Evolutionary conservation across 2,329 filamentous ascomycete species (phyloP).

Genomic region (Fusarium sp.): DNA sequence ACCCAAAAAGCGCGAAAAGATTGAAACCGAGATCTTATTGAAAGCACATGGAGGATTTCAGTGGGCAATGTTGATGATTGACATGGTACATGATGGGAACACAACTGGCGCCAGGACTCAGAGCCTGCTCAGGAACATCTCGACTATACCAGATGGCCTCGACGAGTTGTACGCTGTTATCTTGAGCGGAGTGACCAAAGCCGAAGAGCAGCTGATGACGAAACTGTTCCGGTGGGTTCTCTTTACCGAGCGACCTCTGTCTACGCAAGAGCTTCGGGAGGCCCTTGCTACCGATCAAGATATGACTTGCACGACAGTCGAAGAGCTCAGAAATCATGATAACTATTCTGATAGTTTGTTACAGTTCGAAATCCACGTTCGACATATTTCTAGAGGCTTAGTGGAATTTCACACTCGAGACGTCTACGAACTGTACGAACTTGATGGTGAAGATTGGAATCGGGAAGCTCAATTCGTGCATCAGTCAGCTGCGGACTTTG

Average conservation of each 20-base stretch:
- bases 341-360: neutral
- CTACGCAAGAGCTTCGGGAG: conserved; percentile 1
- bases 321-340: fast-evolving
- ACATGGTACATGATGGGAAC: neutral
- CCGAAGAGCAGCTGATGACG: neutral
- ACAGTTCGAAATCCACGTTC: neutral
- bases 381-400: neutral
- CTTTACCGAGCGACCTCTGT: neutral
- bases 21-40: neutral
- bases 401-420: neutral
- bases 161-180: fast-evolving
- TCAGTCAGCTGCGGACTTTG: neutral
- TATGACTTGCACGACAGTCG: fast-evolving
- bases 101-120: neutral
- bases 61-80: neutral
- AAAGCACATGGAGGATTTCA: neutral
- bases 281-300: neutral
- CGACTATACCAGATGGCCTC: neutral
- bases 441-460: neutral
- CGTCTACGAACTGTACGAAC: neutral
- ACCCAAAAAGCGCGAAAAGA: fast-evolving
- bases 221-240: neutral
- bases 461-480: conserved; percentile 5
- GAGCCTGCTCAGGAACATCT: neutral
- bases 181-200: neutral